These are phyloP conservation scores for Epichloe sibirici DNA, from an alignment of 2,329 filamentous ascomycete species.

Conservation along the genomic window DNA sequence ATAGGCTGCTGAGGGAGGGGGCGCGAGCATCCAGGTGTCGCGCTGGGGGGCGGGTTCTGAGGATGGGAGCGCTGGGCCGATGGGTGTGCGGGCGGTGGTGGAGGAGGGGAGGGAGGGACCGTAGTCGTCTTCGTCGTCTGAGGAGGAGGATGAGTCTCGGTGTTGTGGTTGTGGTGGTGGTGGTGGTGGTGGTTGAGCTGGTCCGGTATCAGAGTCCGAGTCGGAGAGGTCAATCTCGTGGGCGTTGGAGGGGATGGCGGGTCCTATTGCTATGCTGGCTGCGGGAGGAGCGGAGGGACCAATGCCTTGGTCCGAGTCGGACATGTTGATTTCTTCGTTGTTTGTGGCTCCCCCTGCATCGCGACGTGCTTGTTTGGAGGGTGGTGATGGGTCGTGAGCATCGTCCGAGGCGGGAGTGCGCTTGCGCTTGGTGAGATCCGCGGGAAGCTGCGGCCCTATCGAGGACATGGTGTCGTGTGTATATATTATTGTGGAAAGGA, in stretches of 20 bases:
- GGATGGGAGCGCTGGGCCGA: slow-evolving; percentile 22
- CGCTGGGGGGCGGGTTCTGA: slow-evolving; percentile 42
- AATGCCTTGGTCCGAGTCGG: slow-evolving; percentile 18
- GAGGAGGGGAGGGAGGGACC: slow-evolving; percentile 45
- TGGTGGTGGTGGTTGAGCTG: slow-evolving; percentile 18
- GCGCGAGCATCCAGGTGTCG: slow-evolving; percentile 76
- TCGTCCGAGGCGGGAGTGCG: slow-evolving; percentile 30
- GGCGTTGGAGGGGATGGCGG: neutral
- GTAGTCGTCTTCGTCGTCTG: slow-evolving; percentile 36
- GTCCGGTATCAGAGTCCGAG: neutral
- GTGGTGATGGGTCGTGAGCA: slow-evolving; percentile 21
- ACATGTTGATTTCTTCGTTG: slow-evolving; percentile 28
- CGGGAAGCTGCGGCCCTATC: slow-evolving; percentile 58
- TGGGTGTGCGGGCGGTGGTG: slow-evolving; percentile 32
- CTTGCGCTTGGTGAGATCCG: slow-evolving; percentile 53
- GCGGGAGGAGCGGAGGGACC: slow-evolving; percentile 22
- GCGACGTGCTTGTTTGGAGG: slow-evolving; percentile 5
- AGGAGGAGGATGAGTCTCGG: slow-evolving; percentile 29
- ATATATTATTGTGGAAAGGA: too few species aligned
- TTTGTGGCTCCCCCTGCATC: neutral
- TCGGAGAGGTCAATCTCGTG: slow-evolving; percentile 9
- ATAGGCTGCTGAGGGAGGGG: slow-evolving; percentile 38
- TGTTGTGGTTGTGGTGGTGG: slow-evolving; percentile 21
- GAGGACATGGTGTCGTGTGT: slow-evolving; percentile 40
- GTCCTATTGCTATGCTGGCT: slow-evolving; percentile 4